Conservation (phyloP, 2,329 filamentous ascomycete genomes). For the Bipolaris victoriae region DNA sequence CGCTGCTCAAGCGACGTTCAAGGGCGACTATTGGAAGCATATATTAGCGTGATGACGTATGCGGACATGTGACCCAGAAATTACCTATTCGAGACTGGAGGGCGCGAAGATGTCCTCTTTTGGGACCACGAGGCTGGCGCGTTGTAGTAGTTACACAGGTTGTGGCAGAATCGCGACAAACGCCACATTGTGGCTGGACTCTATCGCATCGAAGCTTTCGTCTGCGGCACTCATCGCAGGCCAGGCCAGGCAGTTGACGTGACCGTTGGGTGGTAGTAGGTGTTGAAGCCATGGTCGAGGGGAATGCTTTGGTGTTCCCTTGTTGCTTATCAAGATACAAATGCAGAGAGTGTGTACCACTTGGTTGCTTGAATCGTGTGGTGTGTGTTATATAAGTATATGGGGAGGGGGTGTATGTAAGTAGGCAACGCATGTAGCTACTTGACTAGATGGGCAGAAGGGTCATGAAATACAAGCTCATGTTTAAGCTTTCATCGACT, state of each 20-base stretch:
- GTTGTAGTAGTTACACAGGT: neutral
- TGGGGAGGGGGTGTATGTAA: neutral
- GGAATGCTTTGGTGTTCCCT: too few species aligned
- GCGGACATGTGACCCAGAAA: neutral
- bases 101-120: neutral
- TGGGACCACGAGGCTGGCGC: constrained; percentile 1
- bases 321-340: neutral
- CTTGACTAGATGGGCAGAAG: neutral
- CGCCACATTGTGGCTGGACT: constrained; percentile 1
- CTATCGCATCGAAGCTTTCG: constrained; percentile 4
- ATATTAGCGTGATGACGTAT: neutral
- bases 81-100: constrained; percentile 1
- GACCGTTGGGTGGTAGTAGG: neutral
- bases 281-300: neutral
- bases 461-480: neutral
- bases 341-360: too few species aligned
- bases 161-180: neutral
- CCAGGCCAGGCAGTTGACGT: neutral
- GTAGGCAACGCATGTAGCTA: neutral
- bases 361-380: neutral
- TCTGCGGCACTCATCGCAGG: constrained; percentile 1
- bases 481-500: neutral
- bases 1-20: neutral
- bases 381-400: neutral
- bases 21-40: neutral